These are phyloP conservation scores for Penicillium maclennaniae DNA, from an alignment of 495 filamentous ascomycete genomes.

Conservation along the genomic window DNA sequence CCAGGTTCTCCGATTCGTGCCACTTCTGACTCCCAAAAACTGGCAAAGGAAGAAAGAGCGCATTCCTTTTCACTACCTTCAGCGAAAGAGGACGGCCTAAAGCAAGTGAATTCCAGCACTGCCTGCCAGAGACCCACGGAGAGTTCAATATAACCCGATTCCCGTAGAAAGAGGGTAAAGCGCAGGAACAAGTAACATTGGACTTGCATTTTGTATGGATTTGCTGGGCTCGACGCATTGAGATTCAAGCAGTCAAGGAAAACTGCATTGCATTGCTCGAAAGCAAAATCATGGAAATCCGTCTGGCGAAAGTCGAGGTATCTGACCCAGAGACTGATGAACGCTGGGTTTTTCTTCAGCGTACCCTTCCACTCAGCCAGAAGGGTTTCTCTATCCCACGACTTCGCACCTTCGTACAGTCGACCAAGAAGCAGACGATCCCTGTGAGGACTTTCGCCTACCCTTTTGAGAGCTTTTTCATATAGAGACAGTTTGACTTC, in stretches of 20 bases:
- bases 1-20: constrained; percentile 71
- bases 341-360: constrained; percentile 53
- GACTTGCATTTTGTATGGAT: constrained; percentile 35
- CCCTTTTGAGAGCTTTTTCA: constrained; percentile 65
- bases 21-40: constrained; percentile 87
- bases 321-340: constrained; percentile 63
- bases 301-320: constrained; percentile 76
- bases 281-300: constrained; percentile 62
- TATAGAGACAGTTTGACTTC: constrained; percentile 80
- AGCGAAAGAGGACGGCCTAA: constrained; percentile 37
- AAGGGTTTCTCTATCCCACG: constrained; percentile 68
- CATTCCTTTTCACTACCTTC: constrained; percentile 5
- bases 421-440: constrained; percentile 62
- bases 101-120: constrained; percentile 69
- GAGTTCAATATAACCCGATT: constrained; percentile 77
- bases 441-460: constrained; percentile 33
- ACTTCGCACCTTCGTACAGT: constrained; percentile 63
- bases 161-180: constrained; percentile 65
- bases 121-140: constrained; percentile 81
- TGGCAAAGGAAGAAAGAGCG: constrained; percentile 49
- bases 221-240: constrained; percentile 25
- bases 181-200: constrained; percentile 73
- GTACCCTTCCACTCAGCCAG: constrained; percentile 61
- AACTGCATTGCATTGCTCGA: constrained; percentile 55
- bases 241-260: constrained; percentile 57